Evolutionary conservation across 2,329 filamentous ascomycete genomes (phyloP), one percentile per base, ranked within the genome.

Genomic region (Dactylonectria macrodidyma): DNA sequence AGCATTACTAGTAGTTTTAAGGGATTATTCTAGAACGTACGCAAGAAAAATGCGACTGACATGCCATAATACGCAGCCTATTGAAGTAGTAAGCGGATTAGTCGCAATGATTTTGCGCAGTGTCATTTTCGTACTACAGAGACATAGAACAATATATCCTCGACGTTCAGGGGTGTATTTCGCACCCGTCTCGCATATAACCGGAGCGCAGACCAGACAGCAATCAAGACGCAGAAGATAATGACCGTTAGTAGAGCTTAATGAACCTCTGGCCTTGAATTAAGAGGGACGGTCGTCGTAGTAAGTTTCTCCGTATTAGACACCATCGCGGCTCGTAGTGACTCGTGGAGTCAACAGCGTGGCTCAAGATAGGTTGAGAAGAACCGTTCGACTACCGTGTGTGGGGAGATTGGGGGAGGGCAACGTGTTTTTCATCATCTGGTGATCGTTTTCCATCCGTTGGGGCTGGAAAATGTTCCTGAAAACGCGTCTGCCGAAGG

Each of bases 31-130:
- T 5, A 30, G 22, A 12, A 46, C 66, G 48, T 64, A 64, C 68
- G 16, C 14, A 68, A 26, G 24, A 70, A 66, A 56, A 66, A 68
- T 8, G 58, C 57, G 19, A 65, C 51, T 8, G 58, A 55, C 65
- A 70, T 68, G 48, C 41, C 68, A n/a, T 68, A 70, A n/a, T 63
- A 70, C 36, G 62, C 24, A 8, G 51, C 55, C 68, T 70, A 19
- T 54, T 30, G 6, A n/a, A 14, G 5, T 1, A 41, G 56, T 68
- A 22, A 63, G 65, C 26, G 7, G 60, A 26, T n/a, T n/a, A 14
- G 16, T 41, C 11, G 24, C 10, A 34, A 54, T 10, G 12, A 38
- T 10, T 24, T 16, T 38, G 14, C n/a, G 10, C 22, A 24, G 36
- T 64, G 46, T 22, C 16, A 47, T n/a, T 24, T 34, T 38, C 62